Base-by-base conservation (phyloP, 73 alveolate genomes). In the Stentor coeruleus region DNA sequence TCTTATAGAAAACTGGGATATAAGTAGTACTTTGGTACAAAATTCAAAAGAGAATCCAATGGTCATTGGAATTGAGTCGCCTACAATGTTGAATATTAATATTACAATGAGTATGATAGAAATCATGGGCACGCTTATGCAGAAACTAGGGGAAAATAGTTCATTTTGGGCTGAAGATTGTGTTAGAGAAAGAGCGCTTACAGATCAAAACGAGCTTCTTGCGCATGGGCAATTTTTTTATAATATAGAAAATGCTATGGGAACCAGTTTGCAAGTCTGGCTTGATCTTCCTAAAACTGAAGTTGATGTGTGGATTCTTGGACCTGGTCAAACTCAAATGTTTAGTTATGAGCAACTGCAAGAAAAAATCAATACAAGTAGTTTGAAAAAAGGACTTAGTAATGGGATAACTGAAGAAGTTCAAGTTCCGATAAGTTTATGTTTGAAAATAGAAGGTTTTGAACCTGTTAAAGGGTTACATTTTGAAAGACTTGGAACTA, bases 191-290 rank as follows among this genome's bases (percentile, higher is more conserved):
- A 49, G 66, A 49, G n/a, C 79, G 14, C 39, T 66, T 26, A 66
- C 79, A 28, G 79, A 66, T 66, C n/a, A 66, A 1, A 20, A 20
- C 33, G 40, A 66, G 37, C 26, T 20, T 28, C n/a, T 31, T 0
- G n/a, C 79, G 1, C 37, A 66, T 66, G 79, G 79, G 79, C n/a
- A 66, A 11, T 66, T 66, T 40, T 20, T 66, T 20, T 66, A 66
- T 2, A 31, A 11, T 2, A 20, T 66, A 28, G 40, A 66, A 20
- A 66, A 66, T 66, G 33, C 20, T 33, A 14, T 66, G 14, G 79
- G 79, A 26, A 26, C 11, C 49, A 0, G 49, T 20, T 20, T 31
- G 0, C n/a, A 33, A 28, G 37, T 66, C 33, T 66, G 79, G 41
- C 79, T 66, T 66, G 42, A 66, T 66, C 49, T 66, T 31, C 79